A percentile compares a stretch with the other conserved stretches of the same genome.
phyloP scores from a whole-genome alignment of 495 filamentous ascomycete species.

The Hypoxylon cercidicola region DNA sequence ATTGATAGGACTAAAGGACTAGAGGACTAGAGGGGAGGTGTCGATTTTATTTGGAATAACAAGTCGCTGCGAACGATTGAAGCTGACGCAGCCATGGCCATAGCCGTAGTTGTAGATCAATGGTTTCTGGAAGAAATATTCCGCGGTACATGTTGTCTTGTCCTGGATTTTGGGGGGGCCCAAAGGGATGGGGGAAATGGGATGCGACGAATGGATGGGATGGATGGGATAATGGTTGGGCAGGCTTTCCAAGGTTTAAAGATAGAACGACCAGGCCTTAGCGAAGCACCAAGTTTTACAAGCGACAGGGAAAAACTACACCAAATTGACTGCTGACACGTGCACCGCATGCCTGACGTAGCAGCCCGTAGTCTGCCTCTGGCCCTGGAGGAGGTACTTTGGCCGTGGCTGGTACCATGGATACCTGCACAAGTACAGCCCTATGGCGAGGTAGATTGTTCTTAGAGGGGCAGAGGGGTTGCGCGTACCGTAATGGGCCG shows the following conservation, averaged over 20 bases:
- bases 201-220: not conserved
- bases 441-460: not conserved
- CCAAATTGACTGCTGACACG: slow-evolving; percentile 38
- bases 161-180: slow-evolving; percentile 1
- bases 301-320: slow-evolving; percentile 12
- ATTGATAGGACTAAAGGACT: not conserved
- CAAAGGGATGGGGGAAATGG: not conserved
- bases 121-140: slow-evolving; percentile 31
- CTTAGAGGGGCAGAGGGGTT: too few species aligned
- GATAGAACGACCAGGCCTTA: slow-evolving; percentile 14
- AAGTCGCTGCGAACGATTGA: slow-evolving; percentile 17
- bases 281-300: not conserved
- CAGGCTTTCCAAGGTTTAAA: slow-evolving; percentile 13
- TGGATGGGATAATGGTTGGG: not conserved
- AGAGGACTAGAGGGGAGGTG: slow-evolving; percentile 9
- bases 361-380: too few species aligned
- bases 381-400: too few species aligned
- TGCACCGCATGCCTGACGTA: slow-evolving; percentile 32
- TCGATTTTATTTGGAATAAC: slow-evolving; percentile 22
- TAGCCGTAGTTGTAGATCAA: slow-evolving; percentile 6
- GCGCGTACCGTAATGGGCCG: too few species aligned
- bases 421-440: slow-evolving; percentile 1
- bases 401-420: too few species aligned
- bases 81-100: slow-evolving; percentile 21
- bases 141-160: slow-evolving; percentile 11